Evolutionary conservation across 1,284 basidiomycete genomes (phyloP).

Genomic region (Peniophora sp.): DNA sequence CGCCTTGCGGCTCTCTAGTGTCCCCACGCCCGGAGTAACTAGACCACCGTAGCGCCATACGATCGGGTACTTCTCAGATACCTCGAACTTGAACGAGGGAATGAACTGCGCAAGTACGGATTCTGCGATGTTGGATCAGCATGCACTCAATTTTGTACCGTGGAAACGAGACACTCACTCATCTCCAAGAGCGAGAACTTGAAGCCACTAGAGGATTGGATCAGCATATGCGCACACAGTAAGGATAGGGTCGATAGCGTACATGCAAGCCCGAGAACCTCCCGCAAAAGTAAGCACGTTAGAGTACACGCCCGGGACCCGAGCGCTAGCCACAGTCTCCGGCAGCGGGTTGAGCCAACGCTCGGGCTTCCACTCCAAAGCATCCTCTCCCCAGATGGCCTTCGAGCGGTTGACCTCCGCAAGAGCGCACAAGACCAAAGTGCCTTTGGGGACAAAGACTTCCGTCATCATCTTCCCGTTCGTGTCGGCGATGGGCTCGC

Average conservation of each 20-base stretch:
- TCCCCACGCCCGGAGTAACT: neutral
- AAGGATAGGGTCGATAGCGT: neutral
- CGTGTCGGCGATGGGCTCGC: neutral
- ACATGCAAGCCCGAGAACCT: slow-evolving; percentile 2
- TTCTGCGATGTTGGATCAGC: neutral
- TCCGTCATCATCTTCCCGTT: slow-evolving; percentile 4
- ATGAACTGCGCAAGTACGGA: neutral
- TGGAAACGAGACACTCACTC: slow-evolving; percentile 2
- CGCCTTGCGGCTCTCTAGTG: neutral
- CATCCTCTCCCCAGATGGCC: slow-evolving; percentile 18
- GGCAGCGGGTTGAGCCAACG: slow-evolving; percentile 14
- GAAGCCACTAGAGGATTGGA: slow-evolving; percentile 1
- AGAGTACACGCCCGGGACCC: slow-evolving; percentile 4
- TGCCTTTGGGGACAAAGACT: slow-evolving; percentile 3
- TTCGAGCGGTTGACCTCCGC: slow-evolving; percentile 11
- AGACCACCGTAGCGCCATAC: neutral
- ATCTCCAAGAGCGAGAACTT: slow-evolving; percentile 7
- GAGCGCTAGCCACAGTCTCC: neutral
- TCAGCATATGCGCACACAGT: neutral
- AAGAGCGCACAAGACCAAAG: slow-evolving; percentile 14
- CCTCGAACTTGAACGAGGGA: neutral
- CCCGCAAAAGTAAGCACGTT: slow-evolving; percentile 4
- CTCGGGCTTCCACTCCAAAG: slow-evolving; percentile 19
- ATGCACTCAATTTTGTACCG: neutral
- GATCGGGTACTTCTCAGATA: neutral